Conservation (phyloP, 192 early-diverging fungal species). For the Bifiguratus adelaidae region DNA sequence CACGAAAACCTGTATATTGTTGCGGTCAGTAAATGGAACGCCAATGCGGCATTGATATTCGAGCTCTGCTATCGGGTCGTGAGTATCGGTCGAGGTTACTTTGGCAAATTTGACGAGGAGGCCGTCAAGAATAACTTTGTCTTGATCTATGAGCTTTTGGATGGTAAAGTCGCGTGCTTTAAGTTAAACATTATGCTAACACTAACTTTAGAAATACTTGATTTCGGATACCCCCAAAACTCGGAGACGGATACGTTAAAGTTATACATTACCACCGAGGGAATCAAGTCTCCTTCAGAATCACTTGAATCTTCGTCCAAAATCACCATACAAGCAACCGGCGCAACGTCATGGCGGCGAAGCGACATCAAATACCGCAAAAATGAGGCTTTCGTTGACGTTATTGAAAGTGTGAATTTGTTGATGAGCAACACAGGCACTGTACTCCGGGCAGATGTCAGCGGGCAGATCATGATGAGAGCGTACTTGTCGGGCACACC, state of each 20-base stretch:
- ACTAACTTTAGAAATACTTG: slow-evolving; percentile 51
- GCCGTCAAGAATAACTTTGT: slow-evolving; percentile 83
- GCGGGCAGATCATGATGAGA: slow-evolving; percentile 87
- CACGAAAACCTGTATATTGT: slow-evolving; percentile 96
- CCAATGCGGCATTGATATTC: slow-evolving; percentile 72
- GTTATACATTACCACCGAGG: slow-evolving; percentile 81
- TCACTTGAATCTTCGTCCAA: slow-evolving; percentile 53
- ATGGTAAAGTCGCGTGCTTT: slow-evolving; percentile 26
- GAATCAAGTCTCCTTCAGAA: slow-evolving; percentile 66
- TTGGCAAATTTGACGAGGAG: slow-evolving; percentile 76
- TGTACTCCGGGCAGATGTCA: slow-evolving; percentile 79
- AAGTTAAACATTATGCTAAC: not conserved
- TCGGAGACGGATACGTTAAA: slow-evolving; percentile 75
- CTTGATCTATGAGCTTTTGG: slow-evolving; percentile 75
- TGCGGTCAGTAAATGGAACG: slow-evolving; percentile 66
- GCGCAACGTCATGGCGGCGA: slow-evolving; percentile 86
- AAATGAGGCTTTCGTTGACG: slow-evolving; percentile 98
- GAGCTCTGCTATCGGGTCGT: slow-evolving; percentile 67
- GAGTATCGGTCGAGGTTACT: slow-evolving; percentile 65
- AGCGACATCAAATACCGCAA: slow-evolving; percentile 94
- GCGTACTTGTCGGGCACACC: slow-evolving; percentile 95
- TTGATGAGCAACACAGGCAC: slow-evolving; percentile 69
- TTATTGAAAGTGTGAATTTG: slow-evolving; percentile 95
- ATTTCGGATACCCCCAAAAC: slow-evolving; percentile 85
- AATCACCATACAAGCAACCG: slow-evolving; percentile 95